These are phyloP conservation scores for Aureobasidium pullulans DNA, from an alignment of 2,329 filamentous ascomycete genomes.

Conservation along the genomic window DNA sequence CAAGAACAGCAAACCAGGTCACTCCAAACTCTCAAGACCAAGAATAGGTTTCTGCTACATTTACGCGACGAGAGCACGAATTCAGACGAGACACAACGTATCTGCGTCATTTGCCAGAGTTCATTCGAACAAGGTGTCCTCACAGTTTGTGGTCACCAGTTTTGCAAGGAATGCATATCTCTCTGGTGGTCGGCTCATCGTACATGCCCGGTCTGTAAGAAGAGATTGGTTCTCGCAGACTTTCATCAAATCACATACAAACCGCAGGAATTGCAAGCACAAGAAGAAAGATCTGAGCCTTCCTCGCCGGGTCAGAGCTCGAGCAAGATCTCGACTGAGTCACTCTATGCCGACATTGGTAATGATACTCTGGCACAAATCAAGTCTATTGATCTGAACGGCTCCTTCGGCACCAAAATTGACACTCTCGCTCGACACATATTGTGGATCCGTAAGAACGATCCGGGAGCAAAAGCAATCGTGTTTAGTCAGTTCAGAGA, in stretches of 20 bases:
- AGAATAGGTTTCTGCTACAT: constrained; percentile 66
- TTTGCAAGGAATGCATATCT: constrained; percentile 71
- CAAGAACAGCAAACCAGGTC: constrained; percentile 50
- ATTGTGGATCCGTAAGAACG: constrained; percentile 73
- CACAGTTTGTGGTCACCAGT: constrained; percentile 85
- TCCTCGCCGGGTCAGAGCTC: constrained; percentile 20
- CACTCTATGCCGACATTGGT: constrained; percentile 70
- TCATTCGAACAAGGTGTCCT: constrained; percentile 70
- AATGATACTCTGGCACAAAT: constrained; percentile 68
- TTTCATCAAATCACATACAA: constrained; percentile 82
- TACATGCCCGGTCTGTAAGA: constrained; percentile 82
- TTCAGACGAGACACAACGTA: constrained; percentile 49
- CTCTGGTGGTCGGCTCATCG: constrained; percentile 68
- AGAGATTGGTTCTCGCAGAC: constrained; percentile 54
- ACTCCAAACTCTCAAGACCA: constrained; percentile 59
- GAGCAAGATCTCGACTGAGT: constrained; percentile 13
- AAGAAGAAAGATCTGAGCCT: constrained; percentile 44
- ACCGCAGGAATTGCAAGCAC: constrained; percentile 63
- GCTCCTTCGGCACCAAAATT: constrained; percentile 81
- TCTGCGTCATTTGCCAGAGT: constrained; percentile 81
- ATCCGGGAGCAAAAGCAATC: constrained; percentile 82
- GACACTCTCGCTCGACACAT: constrained; percentile 69
- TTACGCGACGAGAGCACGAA: constrained; percentile 56
- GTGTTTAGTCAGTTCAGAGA: constrained; percentile 89
- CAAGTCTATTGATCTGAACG: constrained; percentile 66